Base-by-base conservation (phyloP, 2,329 filamentous ascomycete genomes). In the Exophiala phaeomuriformis region DNA sequence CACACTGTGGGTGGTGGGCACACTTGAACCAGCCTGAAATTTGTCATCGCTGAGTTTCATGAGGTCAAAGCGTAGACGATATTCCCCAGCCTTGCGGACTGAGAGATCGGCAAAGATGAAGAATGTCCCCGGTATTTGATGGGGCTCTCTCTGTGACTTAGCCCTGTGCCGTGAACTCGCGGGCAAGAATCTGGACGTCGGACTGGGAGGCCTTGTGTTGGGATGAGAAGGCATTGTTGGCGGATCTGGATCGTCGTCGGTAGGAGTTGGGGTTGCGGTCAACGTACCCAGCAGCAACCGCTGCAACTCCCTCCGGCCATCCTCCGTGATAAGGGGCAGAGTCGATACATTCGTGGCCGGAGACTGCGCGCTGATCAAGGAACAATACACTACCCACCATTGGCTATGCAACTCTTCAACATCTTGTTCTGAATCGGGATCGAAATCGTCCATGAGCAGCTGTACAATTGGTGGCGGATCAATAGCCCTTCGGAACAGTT, bases 71-170 rank as follows among this genome's bases (percentile, higher is more conserved):
- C 72, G 69, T 1, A 76, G 63, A 4, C 69, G 68, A 57, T 75
- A 76, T 3, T 68, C 51, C 0, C 74, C 74, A 19, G 72, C 70
- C 5, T 68, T 69, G 43, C 73, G 72, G 27, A 75, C 68, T 2
- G 73, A 75, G 1, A 76, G 66, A 58, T 76, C 73, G 0, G 72
- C 66, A 48, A 76, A 76, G 29, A 75, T 71, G 59, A 75, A 76
- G 57, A 75, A 76, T 1, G 69, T 67, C 19, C 71, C 68, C 3
- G 72, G 71, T 3, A 66, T 62, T 42, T 42, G 47, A 19, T 55
- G 49, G 31, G 51, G 37, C 9, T 32, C 27, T 31, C 51, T 53
- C 36, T 12, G 49, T 46, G 49, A 43, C 46, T 35, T 30, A 51
- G 49, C 39, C 52, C n/a, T 45, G 10, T 12, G 43, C 2, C 30